These are phyloP conservation scores for Backusella tarrabulga DNA, from an alignment of 192 early-diverging fungal species.

Conservation along the genomic window DNA sequence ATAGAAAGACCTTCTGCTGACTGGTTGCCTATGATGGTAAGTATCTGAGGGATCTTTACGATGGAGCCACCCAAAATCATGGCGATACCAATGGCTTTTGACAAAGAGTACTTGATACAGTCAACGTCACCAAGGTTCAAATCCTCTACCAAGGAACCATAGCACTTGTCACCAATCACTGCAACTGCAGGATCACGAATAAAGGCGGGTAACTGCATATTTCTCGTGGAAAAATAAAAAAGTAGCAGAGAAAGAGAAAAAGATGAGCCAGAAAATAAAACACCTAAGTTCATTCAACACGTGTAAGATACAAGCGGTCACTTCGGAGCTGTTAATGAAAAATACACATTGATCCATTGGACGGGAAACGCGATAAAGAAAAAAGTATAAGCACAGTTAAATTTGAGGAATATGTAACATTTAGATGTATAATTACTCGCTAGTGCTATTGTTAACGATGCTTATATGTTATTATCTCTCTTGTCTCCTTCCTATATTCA, in stretches of 20 bases:
- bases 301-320: background rate
- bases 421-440: too few species aligned
- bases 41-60: constrained; percentile 94
- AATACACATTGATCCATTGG: background rate
- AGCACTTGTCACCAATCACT: constrained; percentile 83
- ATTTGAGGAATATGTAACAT: background rate
- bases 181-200: constrained; percentile 61
- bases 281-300: background rate
- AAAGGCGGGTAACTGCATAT: constrained; percentile 56
- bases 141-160: constrained; percentile 67
- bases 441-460: too few species aligned
- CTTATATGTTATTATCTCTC: too few species aligned
- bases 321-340: background rate
- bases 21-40: constrained; percentile 74
- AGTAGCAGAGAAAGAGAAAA: background rate
- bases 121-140: constrained; percentile 63
- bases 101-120: constrained; percentile 81
- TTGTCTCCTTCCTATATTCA: background rate
- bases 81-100: constrained; percentile 88
- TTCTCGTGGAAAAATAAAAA: constrained; percentile 22
- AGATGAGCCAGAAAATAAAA: background rate
- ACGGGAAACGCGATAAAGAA: background rate
- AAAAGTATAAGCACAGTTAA: background rate
- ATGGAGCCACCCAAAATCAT: constrained; percentile 88
- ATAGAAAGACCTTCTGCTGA: constrained; percentile 83